Conservation (phyloP, 225 moss, liverwort and hornwort genomes). For the Marchantia paleacea region DNA sequence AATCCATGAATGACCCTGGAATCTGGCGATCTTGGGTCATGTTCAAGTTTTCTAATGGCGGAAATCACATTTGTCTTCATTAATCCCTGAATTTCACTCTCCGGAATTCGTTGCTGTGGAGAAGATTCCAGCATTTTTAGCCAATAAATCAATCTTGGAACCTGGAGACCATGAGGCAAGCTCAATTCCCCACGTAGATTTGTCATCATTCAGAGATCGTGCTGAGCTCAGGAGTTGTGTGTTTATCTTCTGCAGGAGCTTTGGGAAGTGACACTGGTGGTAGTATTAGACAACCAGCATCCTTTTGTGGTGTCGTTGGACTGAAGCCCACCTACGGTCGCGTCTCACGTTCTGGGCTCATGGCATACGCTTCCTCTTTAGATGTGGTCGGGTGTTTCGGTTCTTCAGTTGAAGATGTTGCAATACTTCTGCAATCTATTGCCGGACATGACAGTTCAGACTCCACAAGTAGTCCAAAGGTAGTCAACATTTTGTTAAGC, state of each 20-base stretch:
- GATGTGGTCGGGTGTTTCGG: slow-evolving; percentile 91
- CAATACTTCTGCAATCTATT: slow-evolving; percentile 79
- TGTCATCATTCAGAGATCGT: neutral
- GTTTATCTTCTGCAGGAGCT: slow-evolving; percentile 38
- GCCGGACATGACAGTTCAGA: slow-evolving; percentile 76
- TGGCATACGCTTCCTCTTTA: slow-evolving; percentile 94
- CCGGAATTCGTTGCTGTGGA: too few relatives aligned
- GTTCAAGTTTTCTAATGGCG: too few relatives aligned
- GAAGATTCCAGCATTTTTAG: too few relatives aligned
- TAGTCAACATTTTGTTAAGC: neutral
- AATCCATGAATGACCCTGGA: neutral
- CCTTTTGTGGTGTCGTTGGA: slow-evolving; percentile 91
- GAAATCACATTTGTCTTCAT: too few relatives aligned
- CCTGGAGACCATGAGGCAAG: too few relatives aligned
- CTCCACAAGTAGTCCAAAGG: slow-evolving; percentile 63
- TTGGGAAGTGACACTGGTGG: slow-evolving; percentile 95
- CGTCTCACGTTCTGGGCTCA: slow-evolving; percentile 89
- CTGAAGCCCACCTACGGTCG: slow-evolving; percentile 92
- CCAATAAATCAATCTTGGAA: too few relatives aligned
- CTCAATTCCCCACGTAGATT: too few relatives aligned
- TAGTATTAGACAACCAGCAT: slow-evolving; percentile 88
- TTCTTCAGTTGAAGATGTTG: slow-evolving; percentile 78
- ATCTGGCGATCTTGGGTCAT: too few relatives aligned
- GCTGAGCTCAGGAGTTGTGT: neutral
- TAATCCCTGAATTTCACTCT: too few relatives aligned